Base-by-base conservation (phyloP, 2,329 filamentous ascomycete genomes). In the Truncatella angustata region DNA sequence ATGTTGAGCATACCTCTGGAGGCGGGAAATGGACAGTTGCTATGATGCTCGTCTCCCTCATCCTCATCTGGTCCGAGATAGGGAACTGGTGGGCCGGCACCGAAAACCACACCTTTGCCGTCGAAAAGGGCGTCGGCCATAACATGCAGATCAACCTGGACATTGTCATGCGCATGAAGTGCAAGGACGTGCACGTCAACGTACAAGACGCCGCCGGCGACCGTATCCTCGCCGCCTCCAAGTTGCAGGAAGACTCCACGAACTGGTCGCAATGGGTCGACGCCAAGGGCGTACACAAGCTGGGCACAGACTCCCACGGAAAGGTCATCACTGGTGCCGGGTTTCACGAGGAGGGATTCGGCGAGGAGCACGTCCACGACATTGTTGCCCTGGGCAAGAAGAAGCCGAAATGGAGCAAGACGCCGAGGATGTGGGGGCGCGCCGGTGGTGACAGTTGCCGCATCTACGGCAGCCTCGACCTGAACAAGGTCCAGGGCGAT, bases 401-500 rank as follows among this genome's bases (percentile, higher is more conserved):
- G 68, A 82, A 79, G 65, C 79, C 83, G 39, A 88, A 86, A 66
- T 87, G 85, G 74, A 79, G 81, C 32, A 92, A 88, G 79, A 94
- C 91, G 2, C 92, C 91, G 2, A 79, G 75, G 54, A 64, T 94
- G 16, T 79, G 78, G 66, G 73, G 74, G 4, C 61, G 64, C 5
- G 49, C 52, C 20, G 62, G 64, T 20, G 71, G 79, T 14, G 89
- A 96, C 68, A 88, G 88, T 56, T 99, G 94, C 70, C 84, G 94
- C 44, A 85, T 99, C 57, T 99, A 84, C 69, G 94, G 94, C 30
- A 95, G 85, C 63, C 70, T 99, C 68, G 88, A 96, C 60, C 81
- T 95, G 60, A 99, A 99, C 72, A 96, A 95, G 74, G 94, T 99
- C 40, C 93, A 97, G 72, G 94, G 93, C 4, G 93, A 99, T 70